phyloP scores from a whole-genome alignment of 1,139 yeast genomes.

The Lodderomyces orthopsilosis region DNA sequence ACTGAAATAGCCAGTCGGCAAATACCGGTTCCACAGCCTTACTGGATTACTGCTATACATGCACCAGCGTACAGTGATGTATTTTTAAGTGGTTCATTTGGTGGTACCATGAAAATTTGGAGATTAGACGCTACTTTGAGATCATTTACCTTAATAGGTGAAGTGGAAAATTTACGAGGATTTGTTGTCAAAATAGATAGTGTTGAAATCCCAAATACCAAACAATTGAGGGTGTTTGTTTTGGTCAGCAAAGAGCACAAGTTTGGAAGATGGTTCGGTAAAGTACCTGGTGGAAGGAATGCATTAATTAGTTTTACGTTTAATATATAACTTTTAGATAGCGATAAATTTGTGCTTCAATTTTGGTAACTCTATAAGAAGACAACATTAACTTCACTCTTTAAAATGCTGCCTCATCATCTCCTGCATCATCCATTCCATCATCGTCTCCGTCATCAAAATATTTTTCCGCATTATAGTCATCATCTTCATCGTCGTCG shows the following conservation, averaged over 20 bases:
- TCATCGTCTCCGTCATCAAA: slow-evolving; percentile 78
- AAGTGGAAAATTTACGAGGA: slow-evolving; percentile 62
- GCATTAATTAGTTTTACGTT: slow-evolving; percentile 40
- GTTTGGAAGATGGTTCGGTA: slow-evolving; percentile 75
- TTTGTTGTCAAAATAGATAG: slow-evolving; percentile 67
- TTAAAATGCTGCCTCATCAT: slow-evolving; percentile 79
- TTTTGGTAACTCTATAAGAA: too few relatives aligned
- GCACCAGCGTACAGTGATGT: slow-evolving; percentile 90
- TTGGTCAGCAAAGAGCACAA: slow-evolving; percentile 81
- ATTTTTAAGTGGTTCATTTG: slow-evolving; percentile 85
- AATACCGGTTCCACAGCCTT: slow-evolving; percentile 71
- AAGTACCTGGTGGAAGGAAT: slow-evolving; percentile 41
- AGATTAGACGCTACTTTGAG: slow-evolving; percentile 58
- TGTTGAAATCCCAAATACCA: slow-evolving; percentile 53
- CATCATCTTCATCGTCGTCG: slow-evolving; percentile 70
- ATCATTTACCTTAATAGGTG: slow-evolving; percentile 54
- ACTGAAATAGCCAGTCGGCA: slow-evolving; percentile 41
- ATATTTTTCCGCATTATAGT: slow-evolving; percentile 51
- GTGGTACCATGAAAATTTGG: slow-evolving; percentile 78
- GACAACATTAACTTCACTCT: slow-evolving; percentile 5
- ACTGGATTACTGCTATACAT: slow-evolving; percentile 78
- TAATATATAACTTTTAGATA: slow-evolving; percentile 23
- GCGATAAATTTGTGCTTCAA: too few relatives aligned
- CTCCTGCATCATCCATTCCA: slow-evolving; percentile 72
- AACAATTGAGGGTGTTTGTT: slow-evolving; percentile 57